phyloP scores from a whole-genome alignment of 164 flowering plant genomes.

The Stephania cephalantha region DNA sequence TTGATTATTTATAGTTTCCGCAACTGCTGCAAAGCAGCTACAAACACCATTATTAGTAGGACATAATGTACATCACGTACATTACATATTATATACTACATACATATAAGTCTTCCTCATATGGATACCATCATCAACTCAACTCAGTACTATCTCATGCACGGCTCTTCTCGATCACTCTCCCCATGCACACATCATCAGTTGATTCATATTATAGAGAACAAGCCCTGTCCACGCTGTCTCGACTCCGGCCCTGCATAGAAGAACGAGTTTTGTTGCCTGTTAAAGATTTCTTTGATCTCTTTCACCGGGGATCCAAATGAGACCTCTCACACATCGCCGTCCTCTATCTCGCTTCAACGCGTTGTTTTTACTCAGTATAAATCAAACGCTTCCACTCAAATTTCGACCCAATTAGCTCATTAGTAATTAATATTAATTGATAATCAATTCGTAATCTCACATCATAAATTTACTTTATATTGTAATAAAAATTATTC shows the following conservation, averaged over 20 bases:
- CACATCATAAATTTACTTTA: too few species aligned
- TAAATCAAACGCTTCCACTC: too few species aligned
- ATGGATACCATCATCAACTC: neutral
- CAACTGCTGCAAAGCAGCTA: too few species aligned
- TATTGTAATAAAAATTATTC: too few species aligned
- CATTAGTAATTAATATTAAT: too few species aligned
- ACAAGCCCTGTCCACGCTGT: constrained; percentile 7
- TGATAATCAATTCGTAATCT: too few species aligned
- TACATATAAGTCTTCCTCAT: neutral
- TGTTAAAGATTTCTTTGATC: constrained; percentile 10
- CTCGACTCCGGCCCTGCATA: constrained; percentile 17
- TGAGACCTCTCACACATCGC: constrained; percentile 45
- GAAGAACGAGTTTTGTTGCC: constrained; percentile 15
- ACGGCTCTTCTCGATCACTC: too few species aligned
- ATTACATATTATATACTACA: neutral
- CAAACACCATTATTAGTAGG: too few species aligned
- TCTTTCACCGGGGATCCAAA: constrained; percentile 21
- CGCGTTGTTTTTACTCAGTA: constrained; percentile 31
- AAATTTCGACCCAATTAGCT: too few species aligned
- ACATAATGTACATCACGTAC: too few species aligned
- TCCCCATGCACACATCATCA: neutral
- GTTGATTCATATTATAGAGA: neutral
- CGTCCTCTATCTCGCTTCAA: constrained; percentile 30
- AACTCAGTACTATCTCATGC: too few species aligned
- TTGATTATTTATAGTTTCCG: too few species aligned